phyloP scores from a whole-genome alignment of 1,139 yeast genomes.

The Arxiozyma telluris region DNA sequence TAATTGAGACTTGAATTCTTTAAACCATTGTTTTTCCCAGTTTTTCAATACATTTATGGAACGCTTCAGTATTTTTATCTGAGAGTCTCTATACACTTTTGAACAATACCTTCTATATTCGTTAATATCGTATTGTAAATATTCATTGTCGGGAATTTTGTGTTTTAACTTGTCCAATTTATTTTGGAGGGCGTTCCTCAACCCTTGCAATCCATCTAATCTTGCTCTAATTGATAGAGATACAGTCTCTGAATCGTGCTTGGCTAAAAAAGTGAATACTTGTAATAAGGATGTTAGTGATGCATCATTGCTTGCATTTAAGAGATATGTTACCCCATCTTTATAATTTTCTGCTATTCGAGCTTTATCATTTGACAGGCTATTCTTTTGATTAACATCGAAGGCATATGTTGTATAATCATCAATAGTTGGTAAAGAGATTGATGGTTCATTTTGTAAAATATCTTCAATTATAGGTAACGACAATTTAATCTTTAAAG shows the following conservation, averaged over 20 bases:
- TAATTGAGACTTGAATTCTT: slow-evolving; percentile 13
- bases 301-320: slow-evolving; percentile 26
- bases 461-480: slow-evolving; percentile 27
- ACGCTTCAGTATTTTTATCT: slow-evolving; percentile 15
- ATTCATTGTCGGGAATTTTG: neutral
- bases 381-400: slow-evolving; percentile 11
- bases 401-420: slow-evolving; percentile 35
- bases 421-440: slow-evolving; percentile 40
- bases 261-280: slow-evolving; percentile 46
- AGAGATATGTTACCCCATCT: slow-evolving; percentile 41
- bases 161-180: slow-evolving; percentile 10
- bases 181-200: slow-evolving; percentile 21
- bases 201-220: slow-evolving; percentile 45
- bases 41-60: slow-evolving; percentile 16
- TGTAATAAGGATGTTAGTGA: slow-evolving; percentile 33
- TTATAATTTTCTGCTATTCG: slow-evolving; percentile 12
- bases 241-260: slow-evolving; percentile 27
- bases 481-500: slow-evolving; percentile 46
- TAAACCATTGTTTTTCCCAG: slow-evolving; percentile 18
- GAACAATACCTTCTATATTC: slow-evolving; percentile 18
- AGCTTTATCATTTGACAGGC: slow-evolving; percentile 13
- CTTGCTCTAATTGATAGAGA: slow-evolving; percentile 42
- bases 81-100: slow-evolving; percentile 19
- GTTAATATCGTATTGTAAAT: slow-evolving; percentile 6
- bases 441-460: slow-evolving; percentile 30